Base-by-base conservation (phyloP, 352 stramenopile species). In the Globisporangium camurandrum region DNA sequence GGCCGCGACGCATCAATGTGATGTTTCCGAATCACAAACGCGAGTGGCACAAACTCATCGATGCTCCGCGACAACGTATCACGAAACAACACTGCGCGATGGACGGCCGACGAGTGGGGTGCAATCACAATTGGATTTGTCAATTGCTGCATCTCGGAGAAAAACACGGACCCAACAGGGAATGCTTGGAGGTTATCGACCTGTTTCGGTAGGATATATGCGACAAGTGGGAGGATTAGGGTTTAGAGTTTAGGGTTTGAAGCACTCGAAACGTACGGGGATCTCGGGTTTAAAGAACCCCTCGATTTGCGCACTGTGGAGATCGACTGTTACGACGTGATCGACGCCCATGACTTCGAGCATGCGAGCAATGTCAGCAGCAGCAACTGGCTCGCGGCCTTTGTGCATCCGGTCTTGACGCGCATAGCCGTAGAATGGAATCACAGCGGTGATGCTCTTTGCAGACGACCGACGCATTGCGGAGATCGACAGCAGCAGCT, bases 341-440 rank as follows among this genome's bases (percentile, higher is more conserved):
- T 94, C 81, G 50, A 94, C 81, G 24, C 83, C 83, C 81, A 94
- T 92, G n/a, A 87, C 84, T 57, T 94, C 80, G 7, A 94, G 78
- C 83, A 94, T 94, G 26, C 75, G 74, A 19, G 83, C 83, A 40
- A 94, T 78, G 33, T 94, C 80, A 27, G 83, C 83, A 41, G 83
- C 83, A 36, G 83, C 79, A 26, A 94, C 77, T 12, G 83, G 80
- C 48, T 91, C 83, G 16, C 83, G 71, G 16, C 81, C 73, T 50
- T 92, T 90, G 65, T 87, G 74, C 75, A 92, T 86, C 28, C 84
- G 71, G 62, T 94, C 83, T 61, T 92, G 84, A 9, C 83, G 80
- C 16, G 80, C 76, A 55, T 94, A 94, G 45, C 83, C 83, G 54
- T 92, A 94, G 59, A 89, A 94, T 26, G 83, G 83, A 47, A 94